A percentile compares a stretch with the other conserved stretches of the same genome.
These are phyloP conservation scores for Phytophthora cajani DNA, from an alignment of 352 stramenopile genomes.

Conservation along the genomic window DNA sequence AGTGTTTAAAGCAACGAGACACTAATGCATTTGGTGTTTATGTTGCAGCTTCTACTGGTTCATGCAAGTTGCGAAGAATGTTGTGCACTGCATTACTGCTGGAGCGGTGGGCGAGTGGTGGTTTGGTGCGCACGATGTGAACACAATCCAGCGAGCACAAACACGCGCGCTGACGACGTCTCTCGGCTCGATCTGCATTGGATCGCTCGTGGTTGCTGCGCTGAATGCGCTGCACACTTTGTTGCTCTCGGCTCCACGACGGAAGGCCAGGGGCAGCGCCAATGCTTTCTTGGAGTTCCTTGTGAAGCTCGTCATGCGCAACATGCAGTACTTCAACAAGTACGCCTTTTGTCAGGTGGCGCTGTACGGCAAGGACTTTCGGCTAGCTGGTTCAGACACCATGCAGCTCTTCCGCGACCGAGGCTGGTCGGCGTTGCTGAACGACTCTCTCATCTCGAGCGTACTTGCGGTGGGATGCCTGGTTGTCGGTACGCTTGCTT, in stretches of 20 bases:
- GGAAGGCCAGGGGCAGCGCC: constrained; percentile 62
- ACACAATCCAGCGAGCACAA: constrained; percentile 74
- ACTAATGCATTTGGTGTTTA: background rate
- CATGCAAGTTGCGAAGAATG: constrained; percentile 84
- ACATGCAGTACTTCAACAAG: constrained; percentile 89
- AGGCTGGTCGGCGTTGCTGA: constrained; percentile 81
- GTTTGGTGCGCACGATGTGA: constrained; percentile 75
- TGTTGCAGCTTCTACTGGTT: constrained; percentile 80
- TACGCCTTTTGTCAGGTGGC: constrained; percentile 88
- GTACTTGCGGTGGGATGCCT: constrained; percentile 79
- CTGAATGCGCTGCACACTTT: constrained; percentile 74
- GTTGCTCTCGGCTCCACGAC: constrained; percentile 70
- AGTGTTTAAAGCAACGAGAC: background rate
- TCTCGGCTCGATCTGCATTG: constrained; percentile 85
- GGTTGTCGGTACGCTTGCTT: constrained; percentile 66
- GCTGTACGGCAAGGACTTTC: constrained; percentile 88
- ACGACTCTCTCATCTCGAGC: constrained; percentile 81
- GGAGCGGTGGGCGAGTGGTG: constrained; percentile 88
- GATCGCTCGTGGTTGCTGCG: constrained; percentile 77
- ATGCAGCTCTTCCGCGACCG: constrained; percentile 84
- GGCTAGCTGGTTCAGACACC: constrained; percentile 72
- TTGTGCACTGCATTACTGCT: constrained; percentile 86
- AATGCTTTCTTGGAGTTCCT: constrained; percentile 89
- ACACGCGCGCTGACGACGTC: constrained; percentile 75
- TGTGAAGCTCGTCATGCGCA: constrained; percentile 70